These are phyloP conservation scores for Aspergillus tamarii DNA, from an alignment of 2,329 filamentous ascomycete species.

Conservation along the genomic window DNA sequence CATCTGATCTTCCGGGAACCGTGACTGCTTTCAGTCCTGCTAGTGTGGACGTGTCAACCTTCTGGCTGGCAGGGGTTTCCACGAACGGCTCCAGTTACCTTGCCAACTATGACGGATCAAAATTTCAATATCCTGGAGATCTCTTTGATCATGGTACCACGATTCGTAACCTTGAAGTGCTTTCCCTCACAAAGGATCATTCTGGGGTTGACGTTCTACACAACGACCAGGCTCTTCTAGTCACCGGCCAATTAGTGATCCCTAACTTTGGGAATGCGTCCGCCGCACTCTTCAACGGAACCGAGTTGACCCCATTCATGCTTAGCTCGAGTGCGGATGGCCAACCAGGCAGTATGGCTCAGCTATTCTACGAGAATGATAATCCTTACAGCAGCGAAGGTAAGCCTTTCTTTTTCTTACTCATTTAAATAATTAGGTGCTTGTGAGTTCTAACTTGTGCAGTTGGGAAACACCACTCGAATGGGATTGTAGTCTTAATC, in stretches of 20 bases:
- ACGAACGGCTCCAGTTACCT: conserved; percentile 73
- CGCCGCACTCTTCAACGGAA: conserved; percentile 86
- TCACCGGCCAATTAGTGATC: conserved; percentile 81
- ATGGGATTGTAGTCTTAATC: conserved; percentile 50
- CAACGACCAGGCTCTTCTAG: conserved; percentile 71
- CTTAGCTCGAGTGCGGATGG: conserved; percentile 71
- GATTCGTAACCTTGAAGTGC: conserved; percentile 80
- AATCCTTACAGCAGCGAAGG: conserved; percentile 70
- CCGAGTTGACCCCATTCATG: conserved; percentile 74
- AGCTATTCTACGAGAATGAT: conserved; percentile 80
- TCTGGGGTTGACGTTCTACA: conserved; percentile 65
- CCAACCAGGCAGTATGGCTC: conserved; percentile 72
- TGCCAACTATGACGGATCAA: conserved; percentile 76
- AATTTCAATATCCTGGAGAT: conserved; percentile 69
- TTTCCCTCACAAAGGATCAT: conserved; percentile 72
- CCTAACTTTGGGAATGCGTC: conserved; percentile 78
- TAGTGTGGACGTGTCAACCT: conserved; percentile 69
- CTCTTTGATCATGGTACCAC: conserved; percentile 66
- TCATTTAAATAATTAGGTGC: background rate
- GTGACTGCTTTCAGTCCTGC: conserved; percentile 76
- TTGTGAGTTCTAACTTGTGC: conserved; percentile 4
- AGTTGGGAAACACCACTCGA: conserved; percentile 43
- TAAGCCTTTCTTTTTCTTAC: conserved; percentile 48
- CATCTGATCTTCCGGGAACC: conserved; percentile 69
- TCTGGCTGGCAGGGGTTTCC: conserved; percentile 80